Evolutionary conservation across 305 asterid genomes (phyloP).

Genomic region (Rubia peregrina): DNA sequence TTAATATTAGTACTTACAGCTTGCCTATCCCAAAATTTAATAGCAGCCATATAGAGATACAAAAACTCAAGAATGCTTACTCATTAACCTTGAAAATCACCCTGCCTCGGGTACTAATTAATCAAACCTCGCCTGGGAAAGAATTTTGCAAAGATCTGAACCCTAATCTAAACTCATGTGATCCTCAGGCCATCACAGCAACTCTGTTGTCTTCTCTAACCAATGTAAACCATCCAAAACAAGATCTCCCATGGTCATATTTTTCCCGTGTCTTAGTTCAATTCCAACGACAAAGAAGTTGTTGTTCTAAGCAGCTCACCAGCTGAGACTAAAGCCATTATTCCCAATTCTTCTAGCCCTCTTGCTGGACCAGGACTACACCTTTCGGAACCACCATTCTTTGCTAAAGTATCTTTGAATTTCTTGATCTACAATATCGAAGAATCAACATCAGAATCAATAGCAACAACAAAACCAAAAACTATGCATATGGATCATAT

Average conservation of each 20-base stretch:
- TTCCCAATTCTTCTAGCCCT: constrained; percentile 42
- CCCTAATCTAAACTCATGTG: background rate
- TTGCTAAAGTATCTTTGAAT: constrained; percentile 30
- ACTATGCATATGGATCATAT: no score
- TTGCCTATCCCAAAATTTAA: no score
- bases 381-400: constrained; percentile 17
- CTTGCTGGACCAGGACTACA: constrained; percentile 34
- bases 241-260: background rate
- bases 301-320: constrained; percentile 7
- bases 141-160: background rate
- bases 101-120: no score
- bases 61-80: constrained; percentile 3
- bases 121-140: background rate
- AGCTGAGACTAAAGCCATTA: constrained; percentile 20
- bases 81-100: no score
- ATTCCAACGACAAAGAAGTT: background rate
- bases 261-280: background rate
- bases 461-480: background rate
- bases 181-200: constrained; percentile 14
- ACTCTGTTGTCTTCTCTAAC: constrained; percentile 7
- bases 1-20: no score
- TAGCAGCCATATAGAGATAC: no score
- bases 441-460: background rate
- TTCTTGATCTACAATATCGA: constrained; percentile 25
- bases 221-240: background rate